phyloP scores from a whole-genome alignment of 306 rosid species.

The Prunus kanzakura region DNA sequence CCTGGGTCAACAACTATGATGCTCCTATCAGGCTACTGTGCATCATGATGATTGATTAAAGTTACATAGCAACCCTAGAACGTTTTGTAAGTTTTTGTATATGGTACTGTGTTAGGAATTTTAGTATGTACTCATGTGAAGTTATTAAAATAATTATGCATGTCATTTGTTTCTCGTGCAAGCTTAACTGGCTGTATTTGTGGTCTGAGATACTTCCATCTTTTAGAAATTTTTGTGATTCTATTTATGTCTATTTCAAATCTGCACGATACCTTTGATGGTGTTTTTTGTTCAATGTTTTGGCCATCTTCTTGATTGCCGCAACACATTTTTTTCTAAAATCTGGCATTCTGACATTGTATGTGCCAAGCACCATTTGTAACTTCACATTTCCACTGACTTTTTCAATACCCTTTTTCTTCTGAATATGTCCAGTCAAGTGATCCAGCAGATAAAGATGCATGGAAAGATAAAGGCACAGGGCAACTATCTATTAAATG shows the following conservation, averaged over 20 bases:
- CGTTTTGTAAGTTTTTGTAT: background rate
- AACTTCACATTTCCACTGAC: background rate
- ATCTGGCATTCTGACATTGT: background rate
- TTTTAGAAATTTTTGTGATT: background rate
- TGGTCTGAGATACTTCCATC: background rate
- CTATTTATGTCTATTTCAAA: background rate
- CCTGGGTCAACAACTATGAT: background rate
- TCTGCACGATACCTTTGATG: background rate
- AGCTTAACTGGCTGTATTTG: background rate
- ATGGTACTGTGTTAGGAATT: background rate
- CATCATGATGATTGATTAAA: background rate
- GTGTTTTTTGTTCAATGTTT: background rate
- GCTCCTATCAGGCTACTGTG: background rate
- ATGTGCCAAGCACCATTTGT: background rate
- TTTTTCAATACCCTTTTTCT: conserved; percentile 2
- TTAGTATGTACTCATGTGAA: background rate
- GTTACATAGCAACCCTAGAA: background rate
- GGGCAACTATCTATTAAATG: conserved; percentile 88
- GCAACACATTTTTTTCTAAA: background rate
- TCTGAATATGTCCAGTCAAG: conserved; percentile 54
- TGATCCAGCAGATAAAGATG: conserved; percentile 77
- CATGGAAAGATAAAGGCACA: conserved; percentile 92
- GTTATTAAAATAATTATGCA: background rate
- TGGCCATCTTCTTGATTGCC: background rate
- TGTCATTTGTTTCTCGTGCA: background rate